These are phyloP conservation scores for Moniliella sp. DNA, from an alignment of 1,284 basidiomycete species.

Conservation along the genomic window DNA sequence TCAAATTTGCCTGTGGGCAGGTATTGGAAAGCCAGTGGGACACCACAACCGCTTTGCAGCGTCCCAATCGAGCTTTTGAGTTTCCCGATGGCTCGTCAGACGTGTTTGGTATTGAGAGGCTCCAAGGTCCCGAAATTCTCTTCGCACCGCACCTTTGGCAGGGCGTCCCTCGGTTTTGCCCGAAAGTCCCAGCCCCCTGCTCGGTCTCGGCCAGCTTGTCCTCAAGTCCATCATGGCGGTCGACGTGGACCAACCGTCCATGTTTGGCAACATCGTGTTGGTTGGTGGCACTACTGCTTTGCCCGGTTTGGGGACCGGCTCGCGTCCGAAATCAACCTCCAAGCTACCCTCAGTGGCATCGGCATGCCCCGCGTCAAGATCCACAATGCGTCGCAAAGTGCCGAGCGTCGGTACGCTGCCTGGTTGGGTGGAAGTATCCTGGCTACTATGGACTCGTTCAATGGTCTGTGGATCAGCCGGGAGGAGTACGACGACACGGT, in stretches of 20 bases:
- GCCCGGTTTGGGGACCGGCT: constrained; percentile 67
- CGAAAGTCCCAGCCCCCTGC: constrained; percentile 5
- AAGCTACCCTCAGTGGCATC: constrained; percentile 45
- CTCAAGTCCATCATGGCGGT: constrained; percentile 58
- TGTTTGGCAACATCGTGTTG: constrained; percentile 78
- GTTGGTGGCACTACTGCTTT: constrained; percentile 75
- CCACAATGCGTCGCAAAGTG: constrained; percentile 26
- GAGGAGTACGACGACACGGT: constrained; percentile 33
- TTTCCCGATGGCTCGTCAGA: constrained; percentile 84
- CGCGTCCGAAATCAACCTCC: constrained; percentile 51
- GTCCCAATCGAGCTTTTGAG: constrained; percentile 51
- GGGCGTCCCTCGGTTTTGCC: too few species aligned
- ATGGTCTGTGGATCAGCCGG: constrained; percentile 32
- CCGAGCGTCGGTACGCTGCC: constrained; percentile 24
- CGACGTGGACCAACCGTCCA: constrained; percentile 72
- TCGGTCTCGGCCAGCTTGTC: constrained; percentile 40
- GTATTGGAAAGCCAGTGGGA: constrained; percentile 70
- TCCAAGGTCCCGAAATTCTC: constrained; percentile 64
- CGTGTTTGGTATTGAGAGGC: constrained; percentile 62
- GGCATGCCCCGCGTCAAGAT: constrained; percentile 31
- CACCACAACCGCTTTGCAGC: constrained; percentile 40
- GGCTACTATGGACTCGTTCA: constrained; percentile 27
- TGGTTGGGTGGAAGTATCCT: constrained; percentile 31
- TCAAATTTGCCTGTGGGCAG: constrained; percentile 68
- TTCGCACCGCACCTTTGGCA: constrained; percentile 57